Evolutionary conservation across 1,284 basidiomycete genomes (phyloP), one percentile per base, ranked within the genome.

Genomic region (Pseudomicrostroma phylloplanum): DNA sequence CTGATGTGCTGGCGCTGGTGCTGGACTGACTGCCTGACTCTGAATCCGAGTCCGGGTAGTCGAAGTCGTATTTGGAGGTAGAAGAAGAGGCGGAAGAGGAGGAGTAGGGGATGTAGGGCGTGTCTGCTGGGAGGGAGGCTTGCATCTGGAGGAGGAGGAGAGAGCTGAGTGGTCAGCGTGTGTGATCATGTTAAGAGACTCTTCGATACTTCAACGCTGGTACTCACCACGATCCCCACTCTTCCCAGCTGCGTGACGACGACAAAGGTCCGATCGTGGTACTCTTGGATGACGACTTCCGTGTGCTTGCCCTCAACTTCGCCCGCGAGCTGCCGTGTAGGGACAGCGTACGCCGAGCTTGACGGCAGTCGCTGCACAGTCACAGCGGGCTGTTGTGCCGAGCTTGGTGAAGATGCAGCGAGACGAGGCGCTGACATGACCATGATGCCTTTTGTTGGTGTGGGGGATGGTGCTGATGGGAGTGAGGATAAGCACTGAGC

Each of bases 181-280:
- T 12, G 23, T 48, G 46, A 3, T 48, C 12, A n/a, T n/a, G 3
- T 43, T n/a, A 43, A 43, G n/a, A n/a, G n/a, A n/a, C n/a, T n/a
- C n/a, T n/a, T n/a, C n/a, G n/a, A n/a, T n/a, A n/a, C n/a, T n/a
- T n/a, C n/a, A n/a, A n/a, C n/a, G n/a, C n/a, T n/a, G n/a, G n/a
- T 9, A 36, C 46, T 48, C 76, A 92, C 90, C 81, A 96, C 76
- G 74, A 84, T 87, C 60, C 91, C 92, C 13, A 93, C 86, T 84
- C 91, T 92, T 36, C 89, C 89, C 59, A 89, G 72, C 80, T 94
- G 92, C 1, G 91, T 91, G 58, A 96, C 83, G 30, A 93, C 81
- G 19, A 94, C 86, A 21, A 96, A 81, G 9, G 87, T 82, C 43
- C 90, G 84, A 80, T 96, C 92, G 57, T 85, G 85, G 76, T 86